Conservation (phyloP, 2,329 filamentous ascomycete genomes). For the Penicillium sclerotigenum region DNA sequence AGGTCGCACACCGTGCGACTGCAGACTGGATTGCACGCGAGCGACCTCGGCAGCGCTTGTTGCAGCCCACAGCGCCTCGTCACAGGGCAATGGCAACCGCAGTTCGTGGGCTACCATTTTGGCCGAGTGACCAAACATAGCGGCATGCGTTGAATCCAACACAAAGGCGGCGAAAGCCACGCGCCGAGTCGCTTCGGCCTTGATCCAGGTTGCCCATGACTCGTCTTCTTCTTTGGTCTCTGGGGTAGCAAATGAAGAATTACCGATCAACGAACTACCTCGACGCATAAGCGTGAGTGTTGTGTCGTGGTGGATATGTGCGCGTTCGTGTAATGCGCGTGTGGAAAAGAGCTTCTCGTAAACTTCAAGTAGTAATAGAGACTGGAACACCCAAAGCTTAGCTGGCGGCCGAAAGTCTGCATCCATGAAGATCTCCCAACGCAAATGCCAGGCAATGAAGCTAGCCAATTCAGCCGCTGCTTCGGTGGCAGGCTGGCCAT, state of each 20-base stretch:
- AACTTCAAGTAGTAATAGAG: slow-evolving; percentile 79
- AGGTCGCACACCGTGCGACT: slow-evolving; percentile 77
- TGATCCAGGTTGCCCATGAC: slow-evolving; percentile 96
- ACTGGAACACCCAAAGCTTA: slow-evolving; percentile 94
- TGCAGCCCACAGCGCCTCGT: slow-evolving; percentile 89
- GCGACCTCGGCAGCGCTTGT: slow-evolving; percentile 83
- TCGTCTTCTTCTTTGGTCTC: slow-evolving; percentile 72
- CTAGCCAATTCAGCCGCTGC: slow-evolving; percentile 80
- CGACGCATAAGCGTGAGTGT: slow-evolving; percentile 93
- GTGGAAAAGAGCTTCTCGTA: slow-evolving; percentile 99
- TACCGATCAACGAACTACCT: slow-evolving; percentile 84
- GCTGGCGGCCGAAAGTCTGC: slow-evolving; percentile 84
- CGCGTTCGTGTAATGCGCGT: slow-evolving; percentile 83
- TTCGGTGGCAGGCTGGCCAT: slow-evolving; percentile 69
- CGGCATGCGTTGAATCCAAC: slow-evolving; percentile 92
- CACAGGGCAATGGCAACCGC: slow-evolving; percentile 83
- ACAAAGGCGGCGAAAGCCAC: slow-evolving; percentile 93
- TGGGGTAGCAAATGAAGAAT: slow-evolving; percentile 79
- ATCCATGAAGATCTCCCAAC: slow-evolving; percentile 95
- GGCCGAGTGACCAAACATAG: slow-evolving; percentile 95
- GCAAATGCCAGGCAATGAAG: slow-evolving; percentile 87
- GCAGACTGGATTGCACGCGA: slow-evolving; percentile 74
- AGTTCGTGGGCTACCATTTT: slow-evolving; percentile 98
- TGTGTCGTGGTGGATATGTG: slow-evolving; percentile 94
- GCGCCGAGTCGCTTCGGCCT: slow-evolving; percentile 82